Percentiles rank a stretch among this genome's conserved stretches.
These are phyloP conservation scores for Cytospora piceicola DNA, from an alignment of 2,329 filamentous ascomycete genomes.

Conservation along the genomic window DNA sequence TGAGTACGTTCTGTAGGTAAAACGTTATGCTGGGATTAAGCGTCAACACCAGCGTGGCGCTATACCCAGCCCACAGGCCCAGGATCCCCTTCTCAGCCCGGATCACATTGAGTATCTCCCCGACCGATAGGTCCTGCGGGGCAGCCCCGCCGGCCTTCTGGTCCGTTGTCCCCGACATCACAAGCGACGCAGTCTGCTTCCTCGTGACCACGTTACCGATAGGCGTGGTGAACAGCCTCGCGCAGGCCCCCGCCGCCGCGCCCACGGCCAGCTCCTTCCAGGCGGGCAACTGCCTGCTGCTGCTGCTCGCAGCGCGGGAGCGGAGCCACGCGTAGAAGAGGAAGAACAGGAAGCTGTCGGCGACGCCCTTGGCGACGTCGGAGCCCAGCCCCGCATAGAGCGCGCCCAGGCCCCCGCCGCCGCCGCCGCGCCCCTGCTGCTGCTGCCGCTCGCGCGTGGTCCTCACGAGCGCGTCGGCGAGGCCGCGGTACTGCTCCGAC, in stretches of 20 bases:
- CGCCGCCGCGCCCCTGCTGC: constrained; percentile 49
- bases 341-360: constrained; percentile 78
- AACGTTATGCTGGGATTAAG: constrained; percentile 88
- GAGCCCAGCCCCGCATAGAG: constrained; percentile 70
- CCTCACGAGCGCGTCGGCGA: constrained; percentile 70
- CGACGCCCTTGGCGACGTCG: constrained; percentile 68
- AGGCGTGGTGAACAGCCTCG: constrained; percentile 78
- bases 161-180: constrained; percentile 31
- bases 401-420: constrained; percentile 55
- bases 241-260: constrained; percentile 72
- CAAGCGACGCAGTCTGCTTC: constrained; percentile 69
- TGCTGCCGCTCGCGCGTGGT: constrained; percentile 69
- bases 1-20: constrained; percentile 75
- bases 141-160: constrained; percentile 35
- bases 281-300: constrained; percentile 56
- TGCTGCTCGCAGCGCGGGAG: constrained; percentile 41
- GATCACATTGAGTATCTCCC: constrained; percentile 67
- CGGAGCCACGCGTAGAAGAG: constrained; percentile 60
- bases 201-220: constrained; percentile 81
- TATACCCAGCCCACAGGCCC: constrained; percentile 89
- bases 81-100: constrained; percentile 68
- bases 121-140: constrained; percentile 43
- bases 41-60: constrained; percentile 76
- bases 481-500: constrained; percentile 60
- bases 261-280: constrained; percentile 77